phyloP scores from a whole-genome alignment of 345 rosid species.

The Chamaenerion angustifolium region DNA sequence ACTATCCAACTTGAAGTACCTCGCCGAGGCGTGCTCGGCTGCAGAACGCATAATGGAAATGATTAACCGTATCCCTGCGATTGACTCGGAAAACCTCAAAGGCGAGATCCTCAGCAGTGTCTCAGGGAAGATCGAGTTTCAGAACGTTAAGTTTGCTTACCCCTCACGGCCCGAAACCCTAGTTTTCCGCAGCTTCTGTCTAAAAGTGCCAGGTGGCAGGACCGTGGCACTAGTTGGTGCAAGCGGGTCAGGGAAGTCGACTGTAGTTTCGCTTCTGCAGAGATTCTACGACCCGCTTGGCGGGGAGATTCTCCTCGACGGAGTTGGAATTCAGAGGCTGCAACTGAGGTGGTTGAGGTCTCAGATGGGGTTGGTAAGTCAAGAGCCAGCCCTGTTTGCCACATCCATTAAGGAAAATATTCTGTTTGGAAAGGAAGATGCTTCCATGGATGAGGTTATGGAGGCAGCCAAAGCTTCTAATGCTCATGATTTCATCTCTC shows the following conservation, averaged over 20 bases:
- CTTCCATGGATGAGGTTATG: conserved; percentile 43
- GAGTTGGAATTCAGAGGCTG: conserved; percentile 40
- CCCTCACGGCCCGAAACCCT: conserved; percentile 66
- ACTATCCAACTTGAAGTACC: conserved; percentile 56
- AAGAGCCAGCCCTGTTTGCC: conserved; percentile 69
- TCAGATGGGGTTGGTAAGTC: conserved; percentile 76
- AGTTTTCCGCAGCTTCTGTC: conserved; percentile 44
- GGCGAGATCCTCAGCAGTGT: conserved; percentile 35
- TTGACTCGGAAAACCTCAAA: conserved; percentile 48
- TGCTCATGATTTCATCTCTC: conserved; percentile 54
- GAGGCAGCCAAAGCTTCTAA: conserved; percentile 62
- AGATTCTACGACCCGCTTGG: conserved; percentile 67
- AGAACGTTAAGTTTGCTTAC: conserved; percentile 52
- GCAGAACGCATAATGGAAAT: conserved; percentile 62
- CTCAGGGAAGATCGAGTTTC: conserved; percentile 53
- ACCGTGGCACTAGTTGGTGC: conserved; percentile 80
- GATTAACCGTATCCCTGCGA: conserved; percentile 58
- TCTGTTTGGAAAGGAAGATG: conserved; percentile 67
- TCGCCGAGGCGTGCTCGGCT: conserved; percentile 55
- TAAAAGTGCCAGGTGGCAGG: conserved; percentile 52
- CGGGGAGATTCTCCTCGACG: conserved; percentile 70
- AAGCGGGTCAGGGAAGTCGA: conserved; percentile 88
- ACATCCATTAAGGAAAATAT: conserved; percentile 64
- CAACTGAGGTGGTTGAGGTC: conserved; percentile 81
- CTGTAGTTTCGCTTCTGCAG: conserved; percentile 60